A percentile compares a stretch with the other conserved stretches of the same genome.
phyloP scores from a whole-genome alignment of 78 protist genomes.

The Tieghemostelium lacteum region DNA sequence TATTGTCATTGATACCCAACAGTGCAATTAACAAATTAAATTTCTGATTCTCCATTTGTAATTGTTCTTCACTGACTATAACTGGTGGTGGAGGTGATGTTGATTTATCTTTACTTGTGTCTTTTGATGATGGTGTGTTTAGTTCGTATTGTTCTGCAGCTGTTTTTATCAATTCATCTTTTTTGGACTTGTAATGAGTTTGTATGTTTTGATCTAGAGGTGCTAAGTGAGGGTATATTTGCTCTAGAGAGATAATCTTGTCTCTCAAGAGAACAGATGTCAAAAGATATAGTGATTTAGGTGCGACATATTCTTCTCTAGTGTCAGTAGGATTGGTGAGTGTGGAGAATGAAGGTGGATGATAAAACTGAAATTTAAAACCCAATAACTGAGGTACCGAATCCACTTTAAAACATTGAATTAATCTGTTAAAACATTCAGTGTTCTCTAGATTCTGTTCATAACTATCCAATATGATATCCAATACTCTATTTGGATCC shows the following conservation, averaged over 20 bases:
- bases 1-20: constrained; percentile 2
- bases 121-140: neutral
- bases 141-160: no score
- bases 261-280: constrained; percentile 42
- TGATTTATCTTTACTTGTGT: neutral
- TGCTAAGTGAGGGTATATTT: constrained; percentile 47
- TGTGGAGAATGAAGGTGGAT: constrained; percentile 1
- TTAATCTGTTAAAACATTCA: constrained; percentile 11
- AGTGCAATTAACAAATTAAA: constrained; percentile 40
- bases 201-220: constrained; percentile 67
- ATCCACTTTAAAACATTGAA: constrained; percentile 19
- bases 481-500: constrained; percentile 90
- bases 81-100: neutral
- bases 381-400: constrained; percentile 74
- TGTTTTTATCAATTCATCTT: constrained; percentile 16
- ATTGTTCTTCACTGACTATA: neutral
- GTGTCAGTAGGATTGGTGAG: neutral
- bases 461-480: constrained; percentile 74
- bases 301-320: neutral
- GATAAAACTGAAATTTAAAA: constrained; percentile 58
- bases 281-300: constrained; percentile 33
- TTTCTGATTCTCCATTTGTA: constrained; percentile 37
- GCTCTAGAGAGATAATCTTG: constrained; percentile 34
- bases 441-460: constrained; percentile 49
- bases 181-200: constrained; percentile 17